Percentiles rank a stretch among this genome's conserved stretches.
Conservation (phyloP, 2,329 filamentous ascomycete species). For the Gnomoniopsis sp. region DNA sequence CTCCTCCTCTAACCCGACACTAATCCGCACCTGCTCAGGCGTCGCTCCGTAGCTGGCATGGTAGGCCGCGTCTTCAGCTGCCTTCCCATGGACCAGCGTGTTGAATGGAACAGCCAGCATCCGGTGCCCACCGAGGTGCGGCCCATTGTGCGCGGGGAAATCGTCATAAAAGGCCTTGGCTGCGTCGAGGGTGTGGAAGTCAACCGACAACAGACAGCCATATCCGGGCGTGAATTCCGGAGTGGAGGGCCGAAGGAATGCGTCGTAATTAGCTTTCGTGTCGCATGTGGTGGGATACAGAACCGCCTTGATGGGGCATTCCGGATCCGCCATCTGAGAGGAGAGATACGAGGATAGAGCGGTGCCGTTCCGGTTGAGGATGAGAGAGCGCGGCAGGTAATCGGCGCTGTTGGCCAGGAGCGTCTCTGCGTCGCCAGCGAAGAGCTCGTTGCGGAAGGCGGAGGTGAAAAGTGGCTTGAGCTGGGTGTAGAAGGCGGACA, state of each 20-base stretch:
- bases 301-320: slow-evolving; percentile 39
- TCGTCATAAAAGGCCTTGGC: slow-evolving; percentile 48
- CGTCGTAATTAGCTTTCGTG: slow-evolving; percentile 33
- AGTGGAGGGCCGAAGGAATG: slow-evolving; percentile 34
- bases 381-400: slow-evolving; percentile 52
- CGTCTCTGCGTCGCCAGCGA: slow-evolving; percentile 40
- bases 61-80: slow-evolving; percentile 33
- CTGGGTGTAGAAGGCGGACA: slow-evolving; percentile 35
- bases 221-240: slow-evolving; percentile 49
- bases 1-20: slow-evolving; percentile 43
- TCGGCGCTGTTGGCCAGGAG: slow-evolving; percentile 47
- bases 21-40: slow-evolving; percentile 42
- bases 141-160: slow-evolving; percentile 46
- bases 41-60: slow-evolving; percentile 35
- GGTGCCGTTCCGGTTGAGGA: slow-evolving; percentile 50
- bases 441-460: slow-evolving; percentile 43
- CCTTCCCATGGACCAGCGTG: slow-evolving; percentile 39
- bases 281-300: slow-evolving; percentile 39
- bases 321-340: slow-evolving; percentile 29
- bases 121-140: slow-evolving; percentile 51
- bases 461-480: slow-evolving; percentile 31
- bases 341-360: slow-evolving; percentile 43
- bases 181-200: slow-evolving; percentile 40
- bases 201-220: slow-evolving; percentile 51
- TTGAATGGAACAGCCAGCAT: slow-evolving; percentile 49